phyloP scores from a whole-genome alignment of 2,329 filamentous ascomycete species.

The Tolypocladium nubicola region DNA sequence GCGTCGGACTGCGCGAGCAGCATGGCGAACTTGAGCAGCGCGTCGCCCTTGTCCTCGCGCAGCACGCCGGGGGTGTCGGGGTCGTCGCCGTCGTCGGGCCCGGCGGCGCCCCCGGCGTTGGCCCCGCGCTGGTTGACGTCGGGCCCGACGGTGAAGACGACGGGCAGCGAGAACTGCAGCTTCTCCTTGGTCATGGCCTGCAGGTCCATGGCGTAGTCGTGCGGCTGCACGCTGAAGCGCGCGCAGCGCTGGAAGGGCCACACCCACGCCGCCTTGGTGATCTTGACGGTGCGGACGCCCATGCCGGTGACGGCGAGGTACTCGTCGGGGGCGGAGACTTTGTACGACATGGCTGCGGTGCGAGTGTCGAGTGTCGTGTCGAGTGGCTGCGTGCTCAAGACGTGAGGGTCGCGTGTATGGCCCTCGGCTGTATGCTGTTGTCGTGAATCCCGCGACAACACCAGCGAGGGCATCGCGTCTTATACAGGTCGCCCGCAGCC shows the following conservation, averaged over 20 bases:
- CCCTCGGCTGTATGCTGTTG: too few species aligned
- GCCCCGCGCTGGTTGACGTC: slow-evolving; percentile 53
- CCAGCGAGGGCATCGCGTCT: too few species aligned
- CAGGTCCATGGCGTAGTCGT: slow-evolving; percentile 73
- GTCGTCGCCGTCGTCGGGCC: slow-evolving; percentile 8
- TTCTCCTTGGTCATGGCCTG: slow-evolving; percentile 89
- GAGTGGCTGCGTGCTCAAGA: too few species aligned
- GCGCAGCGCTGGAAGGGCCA: slow-evolving; percentile 59
- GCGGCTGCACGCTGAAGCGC: slow-evolving; percentile 57
- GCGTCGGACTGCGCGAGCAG: slow-evolving; percentile 57
- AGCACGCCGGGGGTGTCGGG: slow-evolving; percentile 6
- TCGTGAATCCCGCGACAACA: too few species aligned
- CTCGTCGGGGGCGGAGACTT: slow-evolving; percentile 64
- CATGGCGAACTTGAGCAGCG: slow-evolving; percentile 74
- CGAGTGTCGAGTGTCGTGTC: too few species aligned
- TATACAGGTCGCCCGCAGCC: too few species aligned
- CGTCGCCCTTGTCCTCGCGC: slow-evolving; percentile 44
- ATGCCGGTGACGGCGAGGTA: slow-evolving; percentile 83
- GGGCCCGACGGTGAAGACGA: slow-evolving; percentile 79
- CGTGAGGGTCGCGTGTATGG: too few species aligned
- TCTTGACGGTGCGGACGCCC: slow-evolving; percentile 61
- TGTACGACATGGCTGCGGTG: slow-evolving; percentile 48
- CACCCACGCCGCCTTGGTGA: slow-evolving; percentile 68
- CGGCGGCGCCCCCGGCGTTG: slow-evolving; percentile 17
- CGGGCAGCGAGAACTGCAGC: slow-evolving; percentile 69